Evolutionary conservation across 2,329 filamentous ascomycete species (phyloP), one percentile per base, ranked within the genome.

Genomic region (Talaromyces sp.): DNA sequence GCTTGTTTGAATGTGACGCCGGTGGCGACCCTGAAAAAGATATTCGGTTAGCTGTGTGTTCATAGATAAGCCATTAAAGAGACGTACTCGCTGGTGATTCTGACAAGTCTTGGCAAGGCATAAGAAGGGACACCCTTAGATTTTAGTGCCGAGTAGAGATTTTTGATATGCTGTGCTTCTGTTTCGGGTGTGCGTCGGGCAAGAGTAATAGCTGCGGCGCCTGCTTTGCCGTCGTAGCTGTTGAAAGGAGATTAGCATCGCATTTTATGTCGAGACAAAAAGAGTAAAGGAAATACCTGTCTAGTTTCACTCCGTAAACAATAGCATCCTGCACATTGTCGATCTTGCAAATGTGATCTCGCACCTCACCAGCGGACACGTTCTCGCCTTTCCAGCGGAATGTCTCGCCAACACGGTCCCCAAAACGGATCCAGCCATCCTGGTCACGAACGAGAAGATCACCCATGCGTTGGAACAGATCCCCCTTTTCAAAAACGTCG

Each of bases 361-460:
- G 68, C 28, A 80, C 73, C 62, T 81, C 78, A 0, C 77, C 78
- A 0, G 78, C 78, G 56, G 75, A 78, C 4, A 81, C 78, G 57
- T 80, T 80, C 70, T 81, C 78, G 1, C 78, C 77, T 63, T 80
- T 91, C 88, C 88, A 91, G 33, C 89, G 82, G 74, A 88, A 92
- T 0, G 89, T 91, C 62, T 76, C 73, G n/a, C 74, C 74, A 54
- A 76, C 73, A 1, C 73, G 73, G 52, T 81, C 80, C 55, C 78
- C 73, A 64, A 81, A 82, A 19, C 71, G 72, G 3, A 81, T 68
- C 76, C 78, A 80, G 0, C 79, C 78, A 19, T 71, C 69, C 1
- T 65, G 55, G 52, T 80, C 77, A 39, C 73, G 73, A 5, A 79
- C 67, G 10, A 80, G 65, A n/a, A 80, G 59, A 66, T 81, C 79